phyloP scores from a whole-genome alignment of 208 protist species.

The Balamuthia mandrillaris region DNA sequence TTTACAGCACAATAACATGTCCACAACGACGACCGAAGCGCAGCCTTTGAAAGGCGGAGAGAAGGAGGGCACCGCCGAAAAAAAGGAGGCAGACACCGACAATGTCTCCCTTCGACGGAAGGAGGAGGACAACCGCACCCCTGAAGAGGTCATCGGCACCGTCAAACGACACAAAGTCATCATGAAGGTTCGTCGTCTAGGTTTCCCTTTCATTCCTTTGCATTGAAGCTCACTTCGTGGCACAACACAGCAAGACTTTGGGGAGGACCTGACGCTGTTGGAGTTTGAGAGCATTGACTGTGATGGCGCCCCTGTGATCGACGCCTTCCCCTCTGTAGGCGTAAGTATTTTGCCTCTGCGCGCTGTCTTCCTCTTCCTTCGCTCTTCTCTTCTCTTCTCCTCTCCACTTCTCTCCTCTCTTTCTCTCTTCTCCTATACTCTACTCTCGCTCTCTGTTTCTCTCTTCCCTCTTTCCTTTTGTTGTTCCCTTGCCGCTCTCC shows the following conservation, averaged over 20 bases:
- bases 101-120: not conserved
- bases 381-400: not conserved
- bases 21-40: not conserved
- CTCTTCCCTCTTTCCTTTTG: too few relatives aligned
- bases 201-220: not conserved
- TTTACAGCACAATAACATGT: too few relatives aligned
- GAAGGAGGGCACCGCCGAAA: not conserved
- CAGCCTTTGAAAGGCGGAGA: not conserved
- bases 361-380: not conserved
- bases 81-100: not conserved
- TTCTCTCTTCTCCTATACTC: not conserved
- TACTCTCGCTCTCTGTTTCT: not conserved
- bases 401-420: not conserved
- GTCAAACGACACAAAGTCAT: not conserved
- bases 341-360: too few relatives aligned
- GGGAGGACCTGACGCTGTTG: not conserved
- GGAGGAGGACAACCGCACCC: too few relatives aligned
- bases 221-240: too few relatives aligned
- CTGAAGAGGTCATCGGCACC: conserved; percentile 8
- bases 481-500: too few relatives aligned
- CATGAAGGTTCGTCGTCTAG: not conserved
- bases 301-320: not conserved
- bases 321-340: not conserved
- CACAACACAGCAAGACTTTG: not conserved
- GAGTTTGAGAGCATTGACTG: not conserved